Evolutionary conservation across 495 filamentous ascomycete species (phyloP).

Genomic region (Letharia lupina): DNA sequence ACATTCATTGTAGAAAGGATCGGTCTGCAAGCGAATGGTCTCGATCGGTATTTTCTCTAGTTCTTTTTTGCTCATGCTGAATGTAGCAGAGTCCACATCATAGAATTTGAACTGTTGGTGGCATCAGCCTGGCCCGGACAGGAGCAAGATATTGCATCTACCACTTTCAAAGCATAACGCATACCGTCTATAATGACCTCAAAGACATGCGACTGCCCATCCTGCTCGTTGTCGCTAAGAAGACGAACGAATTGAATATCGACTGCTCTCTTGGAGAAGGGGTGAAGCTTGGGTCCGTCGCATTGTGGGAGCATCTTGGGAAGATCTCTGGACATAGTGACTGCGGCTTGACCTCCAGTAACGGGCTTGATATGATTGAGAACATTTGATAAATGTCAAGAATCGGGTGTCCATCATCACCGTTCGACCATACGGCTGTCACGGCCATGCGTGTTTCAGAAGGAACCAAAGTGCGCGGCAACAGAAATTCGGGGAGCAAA

Average conservation of each 20-base stretch:
- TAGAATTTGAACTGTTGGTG: conserved; percentile 19
- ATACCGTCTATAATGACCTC: conserved; percentile 14
- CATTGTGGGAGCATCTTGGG: too few species aligned
- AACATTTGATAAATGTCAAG: background rate
- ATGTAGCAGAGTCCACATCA: conserved; percentile 1
- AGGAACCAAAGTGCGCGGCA: background rate
- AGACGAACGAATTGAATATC: conserved; percentile 10
- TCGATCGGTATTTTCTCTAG: background rate
- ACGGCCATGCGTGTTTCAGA: background rate
- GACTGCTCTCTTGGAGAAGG: conserved; percentile 1
- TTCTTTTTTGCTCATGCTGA: background rate
- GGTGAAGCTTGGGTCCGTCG: conserved; percentile 14
- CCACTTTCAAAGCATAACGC: conserved; percentile 20
- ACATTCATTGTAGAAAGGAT: conserved; percentile 21
- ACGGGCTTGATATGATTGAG: conserved; percentile 1
- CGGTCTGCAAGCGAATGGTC: conserved; percentile 8
- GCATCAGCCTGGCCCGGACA: background rate
- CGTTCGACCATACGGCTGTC: background rate
- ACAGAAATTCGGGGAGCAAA: background rate
- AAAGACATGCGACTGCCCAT: conserved; percentile 17
- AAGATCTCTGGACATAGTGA: too few species aligned
- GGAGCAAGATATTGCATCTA: background rate
- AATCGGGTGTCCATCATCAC: conserved; percentile 1
- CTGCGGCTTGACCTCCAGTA: too few species aligned
- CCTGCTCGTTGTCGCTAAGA: conserved; percentile 4